phyloP scores from a whole-genome alignment of 495 filamentous ascomycete species.

The Platismatia glauca region DNA sequence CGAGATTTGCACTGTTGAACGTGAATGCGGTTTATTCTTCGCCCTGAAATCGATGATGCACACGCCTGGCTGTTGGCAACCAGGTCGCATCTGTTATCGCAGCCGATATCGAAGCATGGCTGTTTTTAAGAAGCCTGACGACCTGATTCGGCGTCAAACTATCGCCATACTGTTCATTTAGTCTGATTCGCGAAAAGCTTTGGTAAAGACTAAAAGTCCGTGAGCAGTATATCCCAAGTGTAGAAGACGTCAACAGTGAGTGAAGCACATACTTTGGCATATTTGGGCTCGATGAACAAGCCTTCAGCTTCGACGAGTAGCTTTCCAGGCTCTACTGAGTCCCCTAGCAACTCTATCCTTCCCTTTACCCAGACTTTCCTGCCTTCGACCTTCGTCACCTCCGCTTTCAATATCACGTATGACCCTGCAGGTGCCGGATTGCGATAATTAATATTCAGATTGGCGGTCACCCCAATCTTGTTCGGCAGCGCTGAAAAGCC shows the following conservation, averaged over 20 bases:
- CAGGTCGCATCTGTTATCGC: not conserved
- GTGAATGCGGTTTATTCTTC: not conserved
- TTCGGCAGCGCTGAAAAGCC: conserved; percentile 86
- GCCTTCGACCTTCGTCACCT: conserved; percentile 81
- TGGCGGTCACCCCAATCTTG: conserved; percentile 84
- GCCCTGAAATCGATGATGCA: not conserved
- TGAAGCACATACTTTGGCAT: conserved; percentile 55
- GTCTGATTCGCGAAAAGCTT: conserved; percentile 4
- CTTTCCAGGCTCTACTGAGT: conserved; percentile 49
- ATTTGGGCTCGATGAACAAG: conserved; percentile 81
- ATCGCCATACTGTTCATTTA: not conserved
- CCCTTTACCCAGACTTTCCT: conserved; percentile 96
- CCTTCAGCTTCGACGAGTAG: conserved; percentile 73
- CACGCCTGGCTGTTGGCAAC: not conserved
- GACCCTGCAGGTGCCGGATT: conserved; percentile 66
- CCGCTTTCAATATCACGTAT: conserved; percentile 70
- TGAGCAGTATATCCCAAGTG: not conserved
- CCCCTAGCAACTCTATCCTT: conserved; percentile 72
- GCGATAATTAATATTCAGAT: conserved; percentile 81
- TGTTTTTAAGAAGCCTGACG: not conserved
- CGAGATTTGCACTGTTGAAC: not conserved
- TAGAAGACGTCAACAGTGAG: not conserved
- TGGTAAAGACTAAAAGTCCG: not conserved
- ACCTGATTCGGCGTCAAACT: not conserved
- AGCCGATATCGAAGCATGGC: not conserved